Percentiles rank a stretch among this genome's conserved stretches.
Conservation (phyloP, 1,284 basidiomycete genomes). For the Agroathelia rolfsii region DNA sequence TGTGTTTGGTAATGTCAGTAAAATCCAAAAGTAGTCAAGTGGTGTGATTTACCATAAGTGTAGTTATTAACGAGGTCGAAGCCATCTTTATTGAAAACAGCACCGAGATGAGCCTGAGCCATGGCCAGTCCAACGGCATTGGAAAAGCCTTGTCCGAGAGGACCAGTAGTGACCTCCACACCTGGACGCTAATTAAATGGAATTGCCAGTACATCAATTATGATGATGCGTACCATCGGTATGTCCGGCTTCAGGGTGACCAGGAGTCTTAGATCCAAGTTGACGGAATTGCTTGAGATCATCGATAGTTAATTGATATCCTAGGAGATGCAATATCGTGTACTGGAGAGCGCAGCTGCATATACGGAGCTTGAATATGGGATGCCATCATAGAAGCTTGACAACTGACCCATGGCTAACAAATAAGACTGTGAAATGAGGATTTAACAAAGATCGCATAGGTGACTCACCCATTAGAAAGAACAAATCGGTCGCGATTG, state of each 20-base stretch:
- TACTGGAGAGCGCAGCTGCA: slow-evolving; percentile 57
- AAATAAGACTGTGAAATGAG: slow-evolving; percentile 10
- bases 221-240: background rate
- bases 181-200: slow-evolving; percentile 13
- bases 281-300: slow-evolving; percentile 53
- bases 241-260: slow-evolving; percentile 76
- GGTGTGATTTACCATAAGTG: slow-evolving; percentile 43
- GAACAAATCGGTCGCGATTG: slow-evolving; percentile 55
- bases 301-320: slow-evolving; percentile 49
- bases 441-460: slow-evolving; percentile 3
- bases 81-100: slow-evolving; percentile 61
- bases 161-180: slow-evolving; percentile 69
- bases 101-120: slow-evolving; percentile 61
- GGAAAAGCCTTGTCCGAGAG: slow-evolving; percentile 67
- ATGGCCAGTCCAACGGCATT: slow-evolving; percentile 71
- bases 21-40: background rate
- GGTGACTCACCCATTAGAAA: slow-evolving; percentile 38
- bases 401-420: slow-evolving; percentile 57
- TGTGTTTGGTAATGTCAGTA: slow-evolving; percentile 16
- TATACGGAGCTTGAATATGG: slow-evolving; percentile 19
- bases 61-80: slow-evolving; percentile 61
- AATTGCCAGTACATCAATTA: slow-evolving; percentile 8
- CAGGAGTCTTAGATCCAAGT: slow-evolving; percentile 67
- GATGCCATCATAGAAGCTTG: slow-evolving; percentile 1
- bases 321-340: slow-evolving; percentile 48